Evolutionary conservation across 768 basidiomycete species (phyloP).

Genomic region (Mycena latifolia): DNA sequence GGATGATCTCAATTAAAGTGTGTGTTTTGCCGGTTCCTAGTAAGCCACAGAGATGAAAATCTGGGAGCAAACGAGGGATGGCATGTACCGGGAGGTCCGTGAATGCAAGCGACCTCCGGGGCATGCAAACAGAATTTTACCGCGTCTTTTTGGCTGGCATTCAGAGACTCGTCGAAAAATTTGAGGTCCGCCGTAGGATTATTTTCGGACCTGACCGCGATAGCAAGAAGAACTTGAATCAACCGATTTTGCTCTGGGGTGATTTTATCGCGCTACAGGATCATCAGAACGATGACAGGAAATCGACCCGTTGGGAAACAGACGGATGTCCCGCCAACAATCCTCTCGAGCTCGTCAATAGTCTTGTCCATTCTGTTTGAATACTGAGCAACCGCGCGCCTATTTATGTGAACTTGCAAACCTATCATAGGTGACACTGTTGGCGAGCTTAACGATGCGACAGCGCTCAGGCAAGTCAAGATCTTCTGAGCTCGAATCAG

Average conservation of each 20-base stretch:
- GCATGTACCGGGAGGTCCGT: conserved; percentile 90
- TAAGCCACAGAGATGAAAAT: neutral
- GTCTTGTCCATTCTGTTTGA: conserved; percentile 85
- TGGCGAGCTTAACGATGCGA: conserved; percentile 89
- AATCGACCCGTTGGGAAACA: conserved; percentile 1
- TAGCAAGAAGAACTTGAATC: conserved; percentile 79
- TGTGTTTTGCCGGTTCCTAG: conserved; percentile 95
- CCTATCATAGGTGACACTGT: conserved; percentile 94
- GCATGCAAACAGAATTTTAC: conserved; percentile 86
- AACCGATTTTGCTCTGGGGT: conserved; percentile 62
- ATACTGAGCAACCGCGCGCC: conserved; percentile 8
- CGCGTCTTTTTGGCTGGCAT: conserved; percentile 87
- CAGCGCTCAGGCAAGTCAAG: conserved; percentile 89
- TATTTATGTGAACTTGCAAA: conserved; percentile 38
- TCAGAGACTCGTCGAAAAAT: conserved; percentile 84
- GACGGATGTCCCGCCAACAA: conserved; percentile 42
- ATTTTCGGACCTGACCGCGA: conserved; percentile 59
- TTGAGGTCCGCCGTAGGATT: conserved; percentile 54
- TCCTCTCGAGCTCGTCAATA: conserved; percentile 72
- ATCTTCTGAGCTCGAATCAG: conserved; percentile 70
- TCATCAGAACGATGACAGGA: conserved; percentile 26
- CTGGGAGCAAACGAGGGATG: neutral
- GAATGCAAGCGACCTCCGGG: conserved; percentile 90
- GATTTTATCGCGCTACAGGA: conserved; percentile 54
- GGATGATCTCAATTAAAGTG: conserved; percentile 93